A percentile compares a stretch with the other conserved stretches of the same genome.
These are phyloP conservation scores for Quercus suber DNA, from an alignment of 306 rosid genomes.

Conservation along the genomic window DNA sequence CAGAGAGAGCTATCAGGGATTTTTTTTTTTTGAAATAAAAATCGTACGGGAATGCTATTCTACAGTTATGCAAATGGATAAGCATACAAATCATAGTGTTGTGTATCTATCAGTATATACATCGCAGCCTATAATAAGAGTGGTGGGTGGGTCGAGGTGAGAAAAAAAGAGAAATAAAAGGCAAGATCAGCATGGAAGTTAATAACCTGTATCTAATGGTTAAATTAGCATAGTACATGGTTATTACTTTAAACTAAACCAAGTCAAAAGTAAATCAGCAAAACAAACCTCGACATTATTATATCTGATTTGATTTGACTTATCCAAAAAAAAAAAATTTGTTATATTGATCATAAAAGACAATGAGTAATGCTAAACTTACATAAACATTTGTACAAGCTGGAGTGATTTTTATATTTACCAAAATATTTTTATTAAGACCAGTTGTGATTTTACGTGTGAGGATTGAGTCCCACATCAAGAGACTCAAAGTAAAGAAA, in stretches of 20 bases:
- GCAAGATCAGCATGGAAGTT: neutral
- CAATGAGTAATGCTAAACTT: neutral
- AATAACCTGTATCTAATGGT: neutral
- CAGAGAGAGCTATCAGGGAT: too few species aligned
- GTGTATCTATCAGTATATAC: neutral
- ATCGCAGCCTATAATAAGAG: neutral
- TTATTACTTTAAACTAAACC: neutral
- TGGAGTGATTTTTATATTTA: neutral
- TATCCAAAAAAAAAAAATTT: too few species aligned
- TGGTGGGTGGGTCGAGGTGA: neutral
- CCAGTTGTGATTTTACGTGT: too few species aligned
- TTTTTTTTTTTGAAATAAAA: neutral
- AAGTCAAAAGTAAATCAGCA: neutral
- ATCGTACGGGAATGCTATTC: neutral
- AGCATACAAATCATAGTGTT: neutral
- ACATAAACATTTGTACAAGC: neutral
- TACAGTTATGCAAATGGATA: neutral
- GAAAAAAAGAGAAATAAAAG: neutral
- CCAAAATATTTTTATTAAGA: too few species aligned
- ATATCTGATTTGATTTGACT: neutral
- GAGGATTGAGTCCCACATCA: too few species aligned
- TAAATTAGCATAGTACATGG: neutral
- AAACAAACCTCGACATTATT: neutral
- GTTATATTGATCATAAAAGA: neutral
- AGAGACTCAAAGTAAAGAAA: too few species aligned